Base-by-base conservation (phyloP, 2,329 filamentous ascomycete species). In the Fusarium sp. region DNA sequence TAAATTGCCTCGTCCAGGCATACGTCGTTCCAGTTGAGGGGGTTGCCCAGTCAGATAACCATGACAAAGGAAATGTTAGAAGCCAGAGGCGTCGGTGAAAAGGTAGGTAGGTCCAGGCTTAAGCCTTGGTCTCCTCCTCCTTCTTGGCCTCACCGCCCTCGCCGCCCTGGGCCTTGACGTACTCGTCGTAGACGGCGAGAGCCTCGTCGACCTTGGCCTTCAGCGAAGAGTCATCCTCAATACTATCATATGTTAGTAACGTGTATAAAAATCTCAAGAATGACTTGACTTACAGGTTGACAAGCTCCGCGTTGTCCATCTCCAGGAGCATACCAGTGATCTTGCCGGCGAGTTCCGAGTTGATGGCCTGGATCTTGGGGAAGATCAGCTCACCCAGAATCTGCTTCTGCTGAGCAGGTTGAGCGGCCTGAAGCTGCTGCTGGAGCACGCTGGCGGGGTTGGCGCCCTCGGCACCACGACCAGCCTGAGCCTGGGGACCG, bases 301-400 rank as follows among this genome's bases (percentile, higher is more conserved):
- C 90, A 79, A 99, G 89, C 88, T 99, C 97, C 67, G 89, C 84
- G 86, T 98, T 98, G 81, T 98, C 97, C 97, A 99, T 99, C 90
- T 99, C 97, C 80, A 99, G 87, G 80, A 99, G 93, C 97, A 99
- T 99, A 86, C 97, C 97, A 72, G 97, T 99, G 85, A 99, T 98
- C 92, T 99, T 99, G 83, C 97, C 97, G 73, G 97, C 97, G 81
- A 99, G 90, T 80, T 98, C 95, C 70, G 95, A 94, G 88, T 99
- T 97, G 86, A 98, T 92, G 78, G 91, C 91, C 85, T 95, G 92
- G 81, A 99, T 98, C 93, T 98, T 99, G 82, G 97, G 97, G 90
- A 98, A 99, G 79, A 99, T 93, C 79, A 95, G 92, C 87, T 99
- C 97, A 84, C 97, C 97, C 65, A 99, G 92, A 85, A 98, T 94